Evolutionary conservation across 371 early-diverging fungal species (phyloP).

Genomic region (Mucor saturninus): DNA sequence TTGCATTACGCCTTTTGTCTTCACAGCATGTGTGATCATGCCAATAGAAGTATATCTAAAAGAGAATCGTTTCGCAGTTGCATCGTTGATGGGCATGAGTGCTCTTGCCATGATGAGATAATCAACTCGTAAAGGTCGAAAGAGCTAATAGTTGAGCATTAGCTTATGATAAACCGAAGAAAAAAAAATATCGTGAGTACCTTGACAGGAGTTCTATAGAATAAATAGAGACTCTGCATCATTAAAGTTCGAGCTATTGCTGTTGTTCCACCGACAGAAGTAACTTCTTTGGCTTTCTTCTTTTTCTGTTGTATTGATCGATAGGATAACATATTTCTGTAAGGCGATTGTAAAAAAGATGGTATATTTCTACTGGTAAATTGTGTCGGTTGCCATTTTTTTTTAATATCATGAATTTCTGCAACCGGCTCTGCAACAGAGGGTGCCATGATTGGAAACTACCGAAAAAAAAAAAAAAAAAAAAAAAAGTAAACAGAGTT

Average conservation of each 20-base stretch:
- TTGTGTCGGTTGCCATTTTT: conserved; percentile 11
- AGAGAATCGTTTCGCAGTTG: conserved; percentile 44
- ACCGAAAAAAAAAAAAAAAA: neutral
- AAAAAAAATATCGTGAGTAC: conserved; percentile 35
- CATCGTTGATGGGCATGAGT: conserved; percentile 57
- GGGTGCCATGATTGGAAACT: neutral
- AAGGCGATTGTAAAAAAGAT: conserved; percentile 21
- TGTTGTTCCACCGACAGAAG: conserved; percentile 63
- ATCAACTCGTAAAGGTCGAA: conserved; percentile 81
- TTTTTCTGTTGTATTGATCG: conserved; percentile 29
- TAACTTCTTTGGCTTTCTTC: conserved; percentile 50
- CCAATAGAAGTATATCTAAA: conserved; percentile 77
- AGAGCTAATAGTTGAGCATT: conserved; percentile 49
- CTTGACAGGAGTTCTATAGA: conserved; percentile 80
- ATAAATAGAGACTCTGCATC: conserved; percentile 72
- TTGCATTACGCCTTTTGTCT: conserved; percentile 57
- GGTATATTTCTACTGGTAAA: conserved; percentile 21
- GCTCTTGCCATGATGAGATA: conserved; percentile 81
- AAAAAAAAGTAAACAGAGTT: neutral
- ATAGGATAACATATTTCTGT: neutral
- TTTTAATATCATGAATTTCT: neutral
- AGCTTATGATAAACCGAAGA: neutral
- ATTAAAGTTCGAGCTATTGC: conserved; percentile 66
- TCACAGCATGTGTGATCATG: conserved; percentile 74
- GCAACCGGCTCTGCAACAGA: conserved; percentile 12